Percentiles rank a stretch among this genome's conserved stretches.
These are phyloP conservation scores for Lachancea dasiensis DNA, from an alignment of 805 yeast genomes.

Conservation along the genomic window DNA sequence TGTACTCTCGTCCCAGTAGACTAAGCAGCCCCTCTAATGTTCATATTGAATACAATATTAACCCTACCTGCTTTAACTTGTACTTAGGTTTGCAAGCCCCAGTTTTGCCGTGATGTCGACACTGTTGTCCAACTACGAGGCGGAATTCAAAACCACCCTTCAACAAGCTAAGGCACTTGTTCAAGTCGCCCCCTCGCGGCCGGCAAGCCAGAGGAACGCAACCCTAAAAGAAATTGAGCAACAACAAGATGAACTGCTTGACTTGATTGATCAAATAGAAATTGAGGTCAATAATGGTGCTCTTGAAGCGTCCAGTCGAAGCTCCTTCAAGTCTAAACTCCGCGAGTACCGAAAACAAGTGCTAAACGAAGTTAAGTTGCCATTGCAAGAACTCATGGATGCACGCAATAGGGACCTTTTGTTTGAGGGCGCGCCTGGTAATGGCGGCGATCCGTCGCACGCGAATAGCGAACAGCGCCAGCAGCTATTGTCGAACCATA, in stretches of 20 bases:
- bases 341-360: conserved; percentile 61
- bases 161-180: conserved; percentile 23
- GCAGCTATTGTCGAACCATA: conserved; percentile 68
- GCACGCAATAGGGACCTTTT: conserved; percentile 66
- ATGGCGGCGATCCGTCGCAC: conserved; percentile 27
- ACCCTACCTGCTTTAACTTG: too few species aligned
- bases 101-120: conserved; percentile 24
- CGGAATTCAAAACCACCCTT: conserved; percentile 33
- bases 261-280: conserved; percentile 78
- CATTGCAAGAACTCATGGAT: conserved; percentile 54
- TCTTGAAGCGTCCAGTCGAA: conserved; percentile 37
- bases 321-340: conserved; percentile 65
- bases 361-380: conserved; percentile 50
- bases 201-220: conserved; percentile 20
- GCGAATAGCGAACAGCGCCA: conserved; percentile 67
- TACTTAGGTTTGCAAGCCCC: background rate
- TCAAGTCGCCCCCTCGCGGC: conserved; percentile 16
- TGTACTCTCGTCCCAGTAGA: background rate
- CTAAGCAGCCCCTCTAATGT: background rate
- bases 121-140: conserved; percentile 32
- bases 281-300: conserved; percentile 77
- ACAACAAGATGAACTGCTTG: conserved; percentile 36
- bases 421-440: conserved; percentile 47
- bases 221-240: conserved; percentile 26
- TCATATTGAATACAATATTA: too few species aligned